Base-by-base conservation (phyloP, 129 eudicot genomes). In the Heracleum sosnowskyi region DNA sequence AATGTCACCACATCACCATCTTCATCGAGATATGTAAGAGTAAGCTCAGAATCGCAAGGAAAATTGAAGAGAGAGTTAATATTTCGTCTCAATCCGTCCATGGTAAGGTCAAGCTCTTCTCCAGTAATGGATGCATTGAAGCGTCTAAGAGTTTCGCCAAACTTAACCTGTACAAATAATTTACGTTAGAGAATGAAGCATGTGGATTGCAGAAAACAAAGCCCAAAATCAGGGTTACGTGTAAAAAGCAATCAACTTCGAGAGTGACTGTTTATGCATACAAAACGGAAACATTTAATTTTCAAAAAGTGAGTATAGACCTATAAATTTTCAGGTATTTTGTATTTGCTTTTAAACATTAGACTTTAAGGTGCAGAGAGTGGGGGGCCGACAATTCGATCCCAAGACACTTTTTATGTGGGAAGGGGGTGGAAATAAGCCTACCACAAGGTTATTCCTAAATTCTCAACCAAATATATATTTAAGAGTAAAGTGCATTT, bases 1-100 rank as follows among this genome's bases (percentile, higher is more conserved):
- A 96, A 93, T 9, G 97, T 83, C 17, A 96, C 97, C 9, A 81
- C 83, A 84, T 96, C 99, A 76, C 83, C 84, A 77, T 96, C 99
- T 80, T 96, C 99, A 74, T 96, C 99, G 34, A 86, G 71, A 53
- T 96, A 96, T 16, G 93, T 92, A 29, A 96, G 83, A 3, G 57
- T 83, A 57, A 89, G 82, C 34, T 76, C 88, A 36, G 88, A 81
- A 81, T 85, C 91, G 16, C 90, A 66, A 79, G 87, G 81, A 45
- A 96, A 85, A 81, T 79, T 76, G 76, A 96, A 96, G 40, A 92
- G 91, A 22, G 71, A 18, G 46, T 80, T 75, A 29, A 96, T 79
- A 85, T 90, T 96, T 71, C 63, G 79, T 83, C 88, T 92, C 81
- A 96, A 71, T 51, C 79, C 84, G 37, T 46, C 85, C 84, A 87